phyloP scores from a whole-genome alignment of 2,329 filamentous ascomycete genomes.

The Tympanopsis confertula region DNA sequence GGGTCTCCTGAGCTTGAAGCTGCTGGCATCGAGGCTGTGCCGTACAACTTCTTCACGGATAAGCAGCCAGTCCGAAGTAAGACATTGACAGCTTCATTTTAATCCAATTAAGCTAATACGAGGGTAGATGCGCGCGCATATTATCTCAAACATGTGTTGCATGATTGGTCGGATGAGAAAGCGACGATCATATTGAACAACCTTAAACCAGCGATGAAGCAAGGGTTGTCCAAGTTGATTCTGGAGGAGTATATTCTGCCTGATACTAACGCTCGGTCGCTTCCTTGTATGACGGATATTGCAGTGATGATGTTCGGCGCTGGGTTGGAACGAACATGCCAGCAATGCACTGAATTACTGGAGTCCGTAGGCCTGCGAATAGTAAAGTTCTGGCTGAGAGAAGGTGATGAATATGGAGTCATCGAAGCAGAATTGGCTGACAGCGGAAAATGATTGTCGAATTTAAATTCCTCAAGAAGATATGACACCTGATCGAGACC shows the following conservation, averaged over 20 bases:
- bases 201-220: constrained; percentile 10
- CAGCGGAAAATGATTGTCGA: too few relatives aligned
- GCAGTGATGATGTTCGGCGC: constrained; percentile 13
- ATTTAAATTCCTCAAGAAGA: too few relatives aligned
- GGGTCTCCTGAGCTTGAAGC: background rate
- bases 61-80: constrained; percentile 7
- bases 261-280: constrained; percentile 8
- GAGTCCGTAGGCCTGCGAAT: constrained; percentile 7
- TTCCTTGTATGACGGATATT: constrained; percentile 11
- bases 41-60: constrained; percentile 8
- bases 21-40: constrained; percentile 7
- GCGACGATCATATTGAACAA: constrained; percentile 9
- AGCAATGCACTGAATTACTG: constrained; percentile 6
- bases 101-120: constrained; percentile 6
- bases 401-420: constrained; percentile 9
- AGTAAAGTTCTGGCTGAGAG: constrained; percentile 7
- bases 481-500: too few relatives aligned
- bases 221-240: constrained; percentile 11
- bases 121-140: constrained; percentile 1
- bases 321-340: constrained; percentile 10
- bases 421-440: constrained; percentile 7
- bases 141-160: constrained; percentile 4
- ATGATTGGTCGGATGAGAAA: constrained; percentile 4
- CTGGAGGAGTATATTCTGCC: constrained; percentile 14
- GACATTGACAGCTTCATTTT: constrained; percentile 12